Conservation (phyloP, 2,329 filamentous ascomycete genomes). For the Phaeosphaeriaceae sp. region DNA sequence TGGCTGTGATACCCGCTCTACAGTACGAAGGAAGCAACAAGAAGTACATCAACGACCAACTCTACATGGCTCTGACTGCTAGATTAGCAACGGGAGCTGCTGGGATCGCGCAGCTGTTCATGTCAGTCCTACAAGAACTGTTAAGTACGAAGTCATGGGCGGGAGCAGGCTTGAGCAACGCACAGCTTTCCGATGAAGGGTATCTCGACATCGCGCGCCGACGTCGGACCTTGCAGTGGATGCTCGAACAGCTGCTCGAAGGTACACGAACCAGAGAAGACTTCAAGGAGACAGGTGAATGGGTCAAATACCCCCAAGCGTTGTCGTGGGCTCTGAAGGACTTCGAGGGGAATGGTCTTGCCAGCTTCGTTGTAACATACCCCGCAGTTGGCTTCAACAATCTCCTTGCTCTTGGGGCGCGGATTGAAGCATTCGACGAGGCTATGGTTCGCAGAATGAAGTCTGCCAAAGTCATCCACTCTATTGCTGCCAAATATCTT, state of each 20-base stretch:
- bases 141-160: constrained; percentile 39
- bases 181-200: constrained; percentile 11
- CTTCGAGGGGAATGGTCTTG: constrained; percentile 32
- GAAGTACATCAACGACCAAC: constrained; percentile 43
- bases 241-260: constrained; percentile 34
- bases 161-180: constrained; percentile 18
- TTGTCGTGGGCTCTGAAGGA: constrained; percentile 36
- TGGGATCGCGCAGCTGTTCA: constrained; percentile 40
- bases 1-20: constrained; percentile 36
- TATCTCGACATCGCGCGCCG: constrained; percentile 24
- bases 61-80: constrained; percentile 41
- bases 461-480: constrained; percentile 33
- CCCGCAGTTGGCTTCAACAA: constrained; percentile 36
- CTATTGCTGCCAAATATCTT: constrained; percentile 32
- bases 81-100: constrained; percentile 38
- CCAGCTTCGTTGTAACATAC: constrained; percentile 42
- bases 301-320: constrained; percentile 37
- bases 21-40: constrained; percentile 38
- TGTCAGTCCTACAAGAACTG: constrained; percentile 36
- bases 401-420: constrained; percentile 28
- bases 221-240: constrained; percentile 35
- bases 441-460: constrained; percentile 14
- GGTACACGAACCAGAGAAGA: constrained; percentile 38
- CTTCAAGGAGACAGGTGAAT: constrained; percentile 38
- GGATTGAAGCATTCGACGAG: constrained; percentile 22